Conservation (phyloP, 345 rosid genomes). For the Syzygium aromaticum region DNA sequence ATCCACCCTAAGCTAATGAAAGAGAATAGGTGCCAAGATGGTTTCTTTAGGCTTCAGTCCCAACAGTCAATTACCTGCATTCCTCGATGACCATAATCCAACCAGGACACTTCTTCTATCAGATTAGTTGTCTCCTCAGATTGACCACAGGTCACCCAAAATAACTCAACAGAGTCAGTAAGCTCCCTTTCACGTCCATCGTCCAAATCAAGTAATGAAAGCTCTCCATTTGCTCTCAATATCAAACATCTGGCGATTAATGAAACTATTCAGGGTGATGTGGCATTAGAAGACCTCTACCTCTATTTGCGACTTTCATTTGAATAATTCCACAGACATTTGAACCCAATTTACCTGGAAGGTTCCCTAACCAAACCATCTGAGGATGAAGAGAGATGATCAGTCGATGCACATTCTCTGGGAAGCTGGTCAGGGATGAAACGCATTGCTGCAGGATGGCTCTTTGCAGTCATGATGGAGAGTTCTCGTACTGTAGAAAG, state of each 20-base stretch:
- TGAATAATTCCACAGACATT: constrained; percentile 4
- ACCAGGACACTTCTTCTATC: constrained; percentile 96
- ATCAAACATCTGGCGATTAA: constrained; percentile 68
- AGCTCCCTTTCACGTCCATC: constrained; percentile 97
- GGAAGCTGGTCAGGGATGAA: constrained; percentile 85
- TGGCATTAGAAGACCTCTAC: not conserved
- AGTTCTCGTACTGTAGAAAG: constrained; percentile 99
- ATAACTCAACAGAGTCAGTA: constrained; percentile 88
- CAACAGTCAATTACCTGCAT: constrained; percentile 70
- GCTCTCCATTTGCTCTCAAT: constrained; percentile 89
- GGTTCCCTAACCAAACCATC: constrained; percentile 59
- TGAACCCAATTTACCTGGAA: constrained; percentile 47
- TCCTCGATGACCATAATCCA: constrained; percentile 95
- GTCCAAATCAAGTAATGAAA: constrained; percentile 92
- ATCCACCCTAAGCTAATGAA: not conserved
- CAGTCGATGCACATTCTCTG: constrained; percentile 34
- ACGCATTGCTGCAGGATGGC: constrained; percentile 99
- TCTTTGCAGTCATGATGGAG: constrained; percentile 98
- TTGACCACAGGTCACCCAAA: constrained; percentile 99
- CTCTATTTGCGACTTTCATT: not conserved
- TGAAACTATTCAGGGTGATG: constrained; percentile 19
- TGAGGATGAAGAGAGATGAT: constrained; percentile 30
- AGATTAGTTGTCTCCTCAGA: constrained; percentile 77
- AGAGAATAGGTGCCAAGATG: not conserved
- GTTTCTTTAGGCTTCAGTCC: not conserved